A percentile compares a stretch with the other conserved stretches of the same genome.
These are phyloP conservation scores for Lactarius indigo DNA, from an alignment of 768 basidiomycete genomes.

Conservation along the genomic window DNA sequence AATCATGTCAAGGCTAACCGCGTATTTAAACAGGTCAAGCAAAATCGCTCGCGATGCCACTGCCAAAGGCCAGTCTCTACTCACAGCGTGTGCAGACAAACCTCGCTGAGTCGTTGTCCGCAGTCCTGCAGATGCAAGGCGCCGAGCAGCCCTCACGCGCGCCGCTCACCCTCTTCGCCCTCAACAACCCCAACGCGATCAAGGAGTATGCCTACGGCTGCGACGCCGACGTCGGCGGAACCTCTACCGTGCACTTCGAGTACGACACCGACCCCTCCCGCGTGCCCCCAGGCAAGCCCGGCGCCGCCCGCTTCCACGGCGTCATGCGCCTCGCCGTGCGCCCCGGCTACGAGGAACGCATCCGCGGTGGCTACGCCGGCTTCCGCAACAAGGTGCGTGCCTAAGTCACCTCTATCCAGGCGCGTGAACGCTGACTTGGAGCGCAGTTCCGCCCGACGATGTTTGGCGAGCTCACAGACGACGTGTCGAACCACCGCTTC, in stretches of 20 bases:
- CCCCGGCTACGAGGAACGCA: conserved; percentile 58
- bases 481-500: conserved; percentile 78
- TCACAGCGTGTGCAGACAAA: not conserved
- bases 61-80: conserved; percentile 15
- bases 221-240: conserved; percentile 86
- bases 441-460: conserved; percentile 68
- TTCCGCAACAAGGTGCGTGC: conserved; percentile 72
- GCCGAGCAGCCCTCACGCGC: conserved; percentile 56
- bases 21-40: conserved; percentile 40
- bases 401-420: too few species aligned
- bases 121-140: conserved; percentile 76
- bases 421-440: not conserved
- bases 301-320: conserved; percentile 76
- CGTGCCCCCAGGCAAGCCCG: conserved; percentile 37
- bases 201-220: conserved; percentile 72
- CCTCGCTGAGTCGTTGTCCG: not conserved
- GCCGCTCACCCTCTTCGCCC: conserved; percentile 62
- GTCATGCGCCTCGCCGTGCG: conserved; percentile 69
- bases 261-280: conserved; percentile 52
- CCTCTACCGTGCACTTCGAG: conserved; percentile 73
- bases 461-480: conserved; percentile 83
- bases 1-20: conserved; percentile 29
- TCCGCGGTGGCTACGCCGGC: conserved; percentile 87
- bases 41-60: conserved; percentile 40
- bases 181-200: conserved; percentile 59